Evolutionary conservation across 768 basidiomycete species (phyloP), one percentile per base, ranked within the genome.

Genomic region (Suillus sp.): DNA sequence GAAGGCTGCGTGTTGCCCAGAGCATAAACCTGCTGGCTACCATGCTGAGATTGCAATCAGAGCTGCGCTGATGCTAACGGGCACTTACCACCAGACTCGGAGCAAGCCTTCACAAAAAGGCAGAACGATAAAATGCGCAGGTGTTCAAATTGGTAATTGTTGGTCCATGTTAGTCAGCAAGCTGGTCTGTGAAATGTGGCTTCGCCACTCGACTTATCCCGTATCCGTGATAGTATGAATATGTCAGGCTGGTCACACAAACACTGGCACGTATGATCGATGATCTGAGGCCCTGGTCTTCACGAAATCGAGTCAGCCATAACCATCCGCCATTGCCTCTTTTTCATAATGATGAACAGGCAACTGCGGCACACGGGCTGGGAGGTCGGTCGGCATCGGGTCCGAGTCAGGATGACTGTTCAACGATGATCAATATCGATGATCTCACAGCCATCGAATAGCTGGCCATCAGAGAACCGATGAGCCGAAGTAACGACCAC

Each of bases 21-120:
- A 75, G 59, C 75, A 75, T 77, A 40, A 67, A 66, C 61, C 64
- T 61, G 60, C 47, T 57, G 56, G 56, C 37, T 57, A 40, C 56
- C 56, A 40, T 40, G 56, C 56, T 57, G 56, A 57, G 38, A 57
- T 40, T 57, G 56, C 18, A 57, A 57, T 42, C 56, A 40, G 25
- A 57, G 2, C 56, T 57, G 56, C 56, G 56, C 56, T 57, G 56
- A 57, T 57, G 56, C 56, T 30, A 27, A 57, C 56, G 37, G 56
- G 56, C 56, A 57, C 56, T 57, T 37, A 57, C 55, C 55, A 38
- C 38, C 9, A 40, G 38, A 57, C 56, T 27, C 56, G 56, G 56
- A 57, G 56, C 55, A 56, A 56, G 55, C 55, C 37, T 56, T 57
- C 14, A 20, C 56, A 57, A 25, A 56, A 20, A 40, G 38, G 38